Evolutionary conservation across 2,329 filamentous ascomycete species (phyloP).

Genomic region (Cordyceps javanica): DNA sequence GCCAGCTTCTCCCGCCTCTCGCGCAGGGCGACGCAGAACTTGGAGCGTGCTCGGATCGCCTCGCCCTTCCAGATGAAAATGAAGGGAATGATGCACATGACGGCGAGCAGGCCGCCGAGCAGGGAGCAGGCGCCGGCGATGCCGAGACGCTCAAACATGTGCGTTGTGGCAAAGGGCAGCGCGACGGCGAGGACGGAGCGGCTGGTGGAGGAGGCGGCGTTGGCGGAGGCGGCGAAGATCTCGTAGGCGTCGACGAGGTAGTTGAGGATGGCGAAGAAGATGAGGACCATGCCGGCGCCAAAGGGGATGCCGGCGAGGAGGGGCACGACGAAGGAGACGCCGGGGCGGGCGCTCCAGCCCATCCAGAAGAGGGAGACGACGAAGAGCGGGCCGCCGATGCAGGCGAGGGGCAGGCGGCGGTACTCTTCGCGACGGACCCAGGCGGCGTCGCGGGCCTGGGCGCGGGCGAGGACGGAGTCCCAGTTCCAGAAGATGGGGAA

Average conservation of each 20-base stretch:
- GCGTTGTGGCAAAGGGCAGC: slow-evolving; percentile 48
- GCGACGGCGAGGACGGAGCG: slow-evolving; percentile 89
- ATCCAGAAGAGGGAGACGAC: slow-evolving; percentile 54
- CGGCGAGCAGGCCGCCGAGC: slow-evolving; percentile 42
- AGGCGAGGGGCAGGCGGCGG: slow-evolving; percentile 64
- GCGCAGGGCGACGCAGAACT: slow-evolving; percentile 56
- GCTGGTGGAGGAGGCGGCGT: slow-evolving; percentile 76
- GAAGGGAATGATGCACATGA: slow-evolving; percentile 46
- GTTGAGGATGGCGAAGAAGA: slow-evolving; percentile 59
- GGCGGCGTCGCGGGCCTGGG: slow-evolving; percentile 38
- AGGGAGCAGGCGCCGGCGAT: slow-evolving; percentile 47
- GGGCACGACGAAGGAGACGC: slow-evolving; percentile 47
- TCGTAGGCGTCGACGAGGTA: slow-evolving; percentile 64
- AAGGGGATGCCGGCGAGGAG: slow-evolving; percentile 56
- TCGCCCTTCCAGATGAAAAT: slow-evolving; percentile 50
- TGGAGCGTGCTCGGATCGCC: slow-evolving; percentile 48
- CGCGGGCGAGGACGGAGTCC: slow-evolving; percentile 52
- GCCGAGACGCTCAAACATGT: slow-evolving; percentile 42
- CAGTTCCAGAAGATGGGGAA: slow-evolving; percentile 58
- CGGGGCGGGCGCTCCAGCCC: slow-evolving; percentile 48
- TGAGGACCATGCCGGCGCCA: slow-evolving; percentile 54
- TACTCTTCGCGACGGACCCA: slow-evolving; percentile 62
- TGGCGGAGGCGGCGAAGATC: slow-evolving; percentile 66
- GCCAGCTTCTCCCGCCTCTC: slow-evolving; percentile 43
- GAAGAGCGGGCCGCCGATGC: slow-evolving; percentile 61